Base-by-base conservation (phyloP, 441 rosid species). In the Adansonia gregorii region DNA sequence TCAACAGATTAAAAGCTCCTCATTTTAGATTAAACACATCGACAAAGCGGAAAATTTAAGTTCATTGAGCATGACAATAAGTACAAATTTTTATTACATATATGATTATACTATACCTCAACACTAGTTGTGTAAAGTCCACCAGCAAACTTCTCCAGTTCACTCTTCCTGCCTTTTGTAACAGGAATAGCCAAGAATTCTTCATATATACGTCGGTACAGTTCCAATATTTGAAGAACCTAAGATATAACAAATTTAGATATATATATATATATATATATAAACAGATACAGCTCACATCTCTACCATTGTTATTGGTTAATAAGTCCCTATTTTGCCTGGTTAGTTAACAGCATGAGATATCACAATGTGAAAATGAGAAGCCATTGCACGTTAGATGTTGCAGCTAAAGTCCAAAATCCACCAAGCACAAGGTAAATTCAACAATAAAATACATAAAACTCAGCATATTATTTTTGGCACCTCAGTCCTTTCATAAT, bases 121-220 rank as follows among this genome's bases (percentile, higher is more conserved):
- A 96, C 98, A 78, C 96, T 93, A 8, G 94, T 96, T 43, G 98
- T 96, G 92, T 96, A 96, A 81, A 91, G 95, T 60, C 98, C 99
- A 70, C 98, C 99, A 79, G 98, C 98, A 85, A 94, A 96, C 88
- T 96, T 96, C 87, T 94, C 98, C 83, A 88, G 83, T 88, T 96
- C 99, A 87, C 97, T 94, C 87, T 94, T 96, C 89, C 84, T 90
- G 45, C 99, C 99, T 87, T 93, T 96, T 73, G 93, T 83, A 76
- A 96, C 94, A 65, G 99, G 99, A 67, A 94, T 84, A 19, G 99
- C 98, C 74, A 94, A 90, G 81, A 85, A 94, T 77, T 93, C 99
- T 88, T 96, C 98, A 76, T 96, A 96, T 75, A 96, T 89, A 60
- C 90, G 91, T 61, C 94, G 84, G 79, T 94, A 96, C 9, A 96